Conservation (phyloP, 2,329 filamentous ascomycete genomes). For the Blumeria graminis region DNA sequence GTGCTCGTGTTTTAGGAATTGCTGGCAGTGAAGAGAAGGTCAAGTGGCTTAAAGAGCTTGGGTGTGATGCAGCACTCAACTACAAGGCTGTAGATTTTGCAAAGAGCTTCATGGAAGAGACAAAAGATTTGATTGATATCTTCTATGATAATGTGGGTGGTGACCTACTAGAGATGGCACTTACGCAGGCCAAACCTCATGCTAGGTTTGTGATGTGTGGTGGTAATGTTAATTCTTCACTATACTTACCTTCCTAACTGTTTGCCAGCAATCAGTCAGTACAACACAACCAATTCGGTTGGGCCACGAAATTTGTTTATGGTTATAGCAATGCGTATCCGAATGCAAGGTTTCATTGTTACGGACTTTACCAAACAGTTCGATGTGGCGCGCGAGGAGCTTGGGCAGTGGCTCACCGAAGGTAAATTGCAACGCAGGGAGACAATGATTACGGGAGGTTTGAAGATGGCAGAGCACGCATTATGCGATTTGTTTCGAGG, state of each 20-base stretch:
- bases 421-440: slow-evolving; percentile 51
- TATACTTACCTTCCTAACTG: neutral
- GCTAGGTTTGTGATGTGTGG: slow-evolving; percentile 50
- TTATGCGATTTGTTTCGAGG: slow-evolving; percentile 42
- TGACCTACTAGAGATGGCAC: slow-evolving; percentile 41
- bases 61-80: slow-evolving; percentile 43
- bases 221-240: slow-evolving; percentile 12
- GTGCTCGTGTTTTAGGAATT: slow-evolving; percentile 34
- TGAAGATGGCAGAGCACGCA: slow-evolving; percentile 36
- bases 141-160: slow-evolving; percentile 57
- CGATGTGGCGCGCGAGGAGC: slow-evolving; percentile 29
- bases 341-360: slow-evolving; percentile 50
- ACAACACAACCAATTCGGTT: slow-evolving; percentile 31
- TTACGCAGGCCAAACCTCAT: slow-evolving; percentile 34
- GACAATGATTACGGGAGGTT: slow-evolving; percentile 44
- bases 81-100: slow-evolving; percentile 42
- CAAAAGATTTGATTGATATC: slow-evolving; percentile 36
- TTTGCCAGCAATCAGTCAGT: slow-evolving; percentile 32
- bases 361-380: slow-evolving; percentile 40
- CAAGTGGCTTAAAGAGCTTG: slow-evolving; percentile 37
- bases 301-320: slow-evolving; percentile 32
- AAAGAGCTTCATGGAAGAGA: slow-evolving; percentile 33
- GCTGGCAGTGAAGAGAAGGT: slow-evolving; percentile 45
- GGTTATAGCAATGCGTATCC: slow-evolving; percentile 28
- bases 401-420: slow-evolving; percentile 42